Evolutionary conservation across 1,139 yeast species (phyloP).

Genomic region (Protomyces inundatus): DNA sequence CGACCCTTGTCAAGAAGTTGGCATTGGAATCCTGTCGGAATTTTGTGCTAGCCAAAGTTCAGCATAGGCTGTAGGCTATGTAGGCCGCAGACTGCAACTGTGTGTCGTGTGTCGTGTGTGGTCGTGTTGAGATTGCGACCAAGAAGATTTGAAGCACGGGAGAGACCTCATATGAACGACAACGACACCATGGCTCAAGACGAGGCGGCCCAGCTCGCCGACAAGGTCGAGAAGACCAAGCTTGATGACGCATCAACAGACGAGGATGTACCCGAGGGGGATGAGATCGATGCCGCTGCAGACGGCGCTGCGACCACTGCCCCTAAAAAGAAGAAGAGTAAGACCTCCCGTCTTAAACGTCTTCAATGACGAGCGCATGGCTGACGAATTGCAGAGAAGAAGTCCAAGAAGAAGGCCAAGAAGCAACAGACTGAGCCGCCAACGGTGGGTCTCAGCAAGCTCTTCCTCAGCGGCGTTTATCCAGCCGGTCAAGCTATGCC

Average conservation of each 20-base stretch:
- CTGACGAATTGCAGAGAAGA: constrained; percentile 33
- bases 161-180: too few relatives aligned
- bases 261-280: constrained; percentile 29
- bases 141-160: too few relatives aligned
- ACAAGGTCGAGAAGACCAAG: neutral
- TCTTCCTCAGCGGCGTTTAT: constrained; percentile 66
- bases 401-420: constrained; percentile 35
- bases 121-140: too few relatives aligned
- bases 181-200: neutral
- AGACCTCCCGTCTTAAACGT: neutral
- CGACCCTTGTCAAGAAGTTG: too few relatives aligned
- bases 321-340: constrained; percentile 20
- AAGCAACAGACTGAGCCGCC: constrained; percentile 48
- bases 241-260: constrained; percentile 7
- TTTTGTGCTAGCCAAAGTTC: too few relatives aligned
- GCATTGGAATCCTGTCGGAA: too few relatives aligned
- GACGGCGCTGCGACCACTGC: constrained; percentile 47
- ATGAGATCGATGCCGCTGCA: constrained; percentile 51
- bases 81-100: too few relatives aligned
- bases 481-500: constrained; percentile 69
- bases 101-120: too few relatives aligned
- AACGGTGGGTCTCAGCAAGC: constrained; percentile 50
- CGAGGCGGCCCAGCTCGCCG: neutral
- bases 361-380: neutral
- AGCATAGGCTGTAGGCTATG: too few relatives aligned